These are phyloP conservation scores for Colletotrichum magnum DNA, from an alignment of 2,329 filamentous ascomycete genomes.

Conservation along the genomic window DNA sequence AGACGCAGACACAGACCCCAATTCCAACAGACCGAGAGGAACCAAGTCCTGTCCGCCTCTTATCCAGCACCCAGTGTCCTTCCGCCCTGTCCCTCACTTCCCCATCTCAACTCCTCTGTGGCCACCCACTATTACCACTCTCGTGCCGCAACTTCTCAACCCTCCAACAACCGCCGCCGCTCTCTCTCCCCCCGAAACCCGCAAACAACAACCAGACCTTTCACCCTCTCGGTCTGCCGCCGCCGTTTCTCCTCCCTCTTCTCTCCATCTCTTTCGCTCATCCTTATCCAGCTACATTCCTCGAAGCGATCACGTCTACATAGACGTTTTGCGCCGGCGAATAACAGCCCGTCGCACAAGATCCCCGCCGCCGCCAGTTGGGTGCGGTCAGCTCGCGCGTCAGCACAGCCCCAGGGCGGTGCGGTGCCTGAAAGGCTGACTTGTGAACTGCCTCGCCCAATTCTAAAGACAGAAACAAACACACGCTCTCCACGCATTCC, in stretches of 20 bases:
- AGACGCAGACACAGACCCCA: slow-evolving; percentile 19
- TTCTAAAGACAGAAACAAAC: slow-evolving; percentile 54
- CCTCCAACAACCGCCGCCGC: slow-evolving; percentile 18
- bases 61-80: slow-evolving; percentile 1
- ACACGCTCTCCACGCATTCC: slow-evolving; percentile 26
- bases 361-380: slow-evolving; percentile 38
- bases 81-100: slow-evolving; percentile 24
- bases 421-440: slow-evolving; percentile 61
- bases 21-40: background rate
- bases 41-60: slow-evolving; percentile 5
- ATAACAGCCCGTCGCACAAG: slow-evolving; percentile 31
- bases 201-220: slow-evolving; percentile 17
- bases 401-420: slow-evolving; percentile 59
- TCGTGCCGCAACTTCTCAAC: slow-evolving; percentile 17
- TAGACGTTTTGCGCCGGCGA: slow-evolving; percentile 35
- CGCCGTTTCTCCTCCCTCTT: background rate
- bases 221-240: slow-evolving; percentile 5
- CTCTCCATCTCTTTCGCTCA: background rate
- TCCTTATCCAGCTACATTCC: slow-evolving; percentile 7
- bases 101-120: slow-evolving; percentile 35
- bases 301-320: slow-evolving; percentile 18
- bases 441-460: slow-evolving; percentile 59
- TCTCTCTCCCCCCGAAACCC: slow-evolving; percentile 19
- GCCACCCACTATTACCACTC: slow-evolving; percentile 29
- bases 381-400: slow-evolving; percentile 46